Evolutionary conservation across 257 asterid species (phyloP), one percentile per base, ranked within the genome.

Genomic region (Fraxinus quadrangulata): DNA sequence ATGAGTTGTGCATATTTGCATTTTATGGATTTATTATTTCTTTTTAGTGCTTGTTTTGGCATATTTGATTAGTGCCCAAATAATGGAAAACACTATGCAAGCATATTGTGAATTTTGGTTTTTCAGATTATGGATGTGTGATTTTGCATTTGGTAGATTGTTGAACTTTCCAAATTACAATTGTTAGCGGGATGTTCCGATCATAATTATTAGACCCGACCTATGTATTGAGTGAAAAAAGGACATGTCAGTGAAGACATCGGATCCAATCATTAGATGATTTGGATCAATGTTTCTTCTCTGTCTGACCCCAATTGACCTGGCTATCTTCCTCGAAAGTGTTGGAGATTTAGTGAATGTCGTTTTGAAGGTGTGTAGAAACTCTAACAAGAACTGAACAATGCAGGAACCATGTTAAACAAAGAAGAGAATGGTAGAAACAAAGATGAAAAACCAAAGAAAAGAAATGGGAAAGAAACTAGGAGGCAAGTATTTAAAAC

Each of bases 261-360:
- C 96, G 8, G 94, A 92, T 85, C 94, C 96, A 30, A 30, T 30
- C 33, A 0, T 63, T 89, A 14, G 98, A 94, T 71, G 98, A 90
- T 79, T 81, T 92, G 81, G 98, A 97, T 28, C 98, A 94, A 75
- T 92, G 96, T 6, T 94, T 94, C 79, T 89, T 91, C 83, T 94
- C 6, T 0, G 23, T 4, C n/a, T 51, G 23, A 17, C 23, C 61
- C 61, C 6, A 5, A 16, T 5, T 51, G 37, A 34, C 6, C 37
- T 1, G 37, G 6, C 6, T 30, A 2, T 30, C 33, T 30, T 30
- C 33, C 33, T 30, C 33, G 33, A 30, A 30, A 28, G 3, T 30
- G 33, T 30, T 30, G 33, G 33, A 30, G 33, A 30, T 30, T 30
- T 30, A 30, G 33, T 30, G 33, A 30, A 1, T 30, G 33, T 30